phyloP scores from a whole-genome alignment of 2,329 filamentous ascomycete species.

The Colletotrichum orchidophilum region DNA sequence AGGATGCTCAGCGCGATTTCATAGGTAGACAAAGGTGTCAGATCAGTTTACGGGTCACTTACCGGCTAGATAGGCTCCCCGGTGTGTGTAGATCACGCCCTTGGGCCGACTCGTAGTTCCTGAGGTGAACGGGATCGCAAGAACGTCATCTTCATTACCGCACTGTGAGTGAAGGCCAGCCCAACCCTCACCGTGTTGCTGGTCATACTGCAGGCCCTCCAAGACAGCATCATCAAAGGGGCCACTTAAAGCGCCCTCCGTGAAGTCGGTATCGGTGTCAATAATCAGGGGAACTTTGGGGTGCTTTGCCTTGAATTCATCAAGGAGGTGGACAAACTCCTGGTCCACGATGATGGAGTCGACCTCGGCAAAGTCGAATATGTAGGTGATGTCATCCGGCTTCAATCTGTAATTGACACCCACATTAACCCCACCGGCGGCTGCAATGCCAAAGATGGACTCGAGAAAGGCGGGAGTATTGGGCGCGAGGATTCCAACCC shows the following conservation, averaged over 20 bases:
- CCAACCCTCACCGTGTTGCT: slow-evolving; percentile 77
- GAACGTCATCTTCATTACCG: slow-evolving; percentile 79
- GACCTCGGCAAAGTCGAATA: slow-evolving; percentile 87
- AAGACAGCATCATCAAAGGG: slow-evolving; percentile 85
- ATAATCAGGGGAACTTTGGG: slow-evolving; percentile 76
- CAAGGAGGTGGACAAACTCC: slow-evolving; percentile 79
- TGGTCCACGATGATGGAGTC: slow-evolving; percentile 88
- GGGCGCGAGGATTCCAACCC: slow-evolving; percentile 86
- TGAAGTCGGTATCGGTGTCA: slow-evolving; percentile 83
- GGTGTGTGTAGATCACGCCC: slow-evolving; percentile 91
- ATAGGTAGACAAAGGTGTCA: not conserved
- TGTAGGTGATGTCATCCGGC: slow-evolving; percentile 87
- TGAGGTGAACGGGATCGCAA: slow-evolving; percentile 93
- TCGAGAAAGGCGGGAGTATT: slow-evolving; percentile 97
- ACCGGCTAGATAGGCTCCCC: slow-evolving; percentile 67
- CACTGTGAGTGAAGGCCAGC: slow-evolving; percentile 75
- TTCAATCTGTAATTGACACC: slow-evolving; percentile 74
- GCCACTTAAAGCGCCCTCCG: slow-evolving; percentile 77
- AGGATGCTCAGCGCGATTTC: not conserved
- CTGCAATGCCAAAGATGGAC: slow-evolving; percentile 86
- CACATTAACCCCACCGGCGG: slow-evolving; percentile 82
- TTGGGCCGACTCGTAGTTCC: slow-evolving; percentile 93
- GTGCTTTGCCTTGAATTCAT: slow-evolving; percentile 68
- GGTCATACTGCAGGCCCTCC: slow-evolving; percentile 81
- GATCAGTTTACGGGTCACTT: not conserved